Evolutionary conservation across 2,329 filamentous ascomycete genomes (phyloP).

Genomic region (Arthroderma uncinatum): DNA sequence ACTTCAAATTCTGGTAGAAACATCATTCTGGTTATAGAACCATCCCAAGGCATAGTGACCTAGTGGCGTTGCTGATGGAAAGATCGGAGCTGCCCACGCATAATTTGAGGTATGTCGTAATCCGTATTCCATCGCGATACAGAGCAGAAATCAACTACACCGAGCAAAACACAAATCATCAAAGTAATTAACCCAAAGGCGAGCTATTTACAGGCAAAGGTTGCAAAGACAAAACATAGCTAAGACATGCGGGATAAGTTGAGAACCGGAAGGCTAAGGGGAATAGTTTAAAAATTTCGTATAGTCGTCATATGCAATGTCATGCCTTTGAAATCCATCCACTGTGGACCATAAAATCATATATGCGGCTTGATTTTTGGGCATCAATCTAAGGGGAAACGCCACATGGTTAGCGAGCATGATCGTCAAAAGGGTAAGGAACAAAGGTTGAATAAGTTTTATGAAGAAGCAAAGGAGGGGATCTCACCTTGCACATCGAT

Average conservation of each 20-base stretch:
- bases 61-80: not conserved
- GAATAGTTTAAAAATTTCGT: not conserved
- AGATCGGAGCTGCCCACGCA: not conserved
- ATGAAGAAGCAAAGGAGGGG: not conserved
- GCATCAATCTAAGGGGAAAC: conserved; percentile 53
- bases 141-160: not conserved
- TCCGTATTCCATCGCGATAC: not conserved
- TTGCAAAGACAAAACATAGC: not conserved
- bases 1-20: not conserved
- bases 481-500: conserved; percentile 57
- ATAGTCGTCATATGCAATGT: not conserved
- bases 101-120: not conserved
- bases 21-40: not conserved
- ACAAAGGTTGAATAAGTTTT: not conserved
- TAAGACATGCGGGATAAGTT: not conserved
- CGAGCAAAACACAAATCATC: not conserved
- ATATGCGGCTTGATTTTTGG: conserved; percentile 74
- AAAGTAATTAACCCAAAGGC: not conserved
- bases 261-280: not conserved
- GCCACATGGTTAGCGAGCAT: not conserved
- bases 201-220: not conserved
- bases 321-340: conserved; percentile 88
- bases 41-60: too few relatives aligned
- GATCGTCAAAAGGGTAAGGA: not conserved
- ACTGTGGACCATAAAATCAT: conserved; percentile 86